Percentiles rank a stretch among this genome's conserved stretches.
phyloP scores from a whole-genome alignment of 345 rosid genomes.

The Boechera divaricarpa region DNA sequence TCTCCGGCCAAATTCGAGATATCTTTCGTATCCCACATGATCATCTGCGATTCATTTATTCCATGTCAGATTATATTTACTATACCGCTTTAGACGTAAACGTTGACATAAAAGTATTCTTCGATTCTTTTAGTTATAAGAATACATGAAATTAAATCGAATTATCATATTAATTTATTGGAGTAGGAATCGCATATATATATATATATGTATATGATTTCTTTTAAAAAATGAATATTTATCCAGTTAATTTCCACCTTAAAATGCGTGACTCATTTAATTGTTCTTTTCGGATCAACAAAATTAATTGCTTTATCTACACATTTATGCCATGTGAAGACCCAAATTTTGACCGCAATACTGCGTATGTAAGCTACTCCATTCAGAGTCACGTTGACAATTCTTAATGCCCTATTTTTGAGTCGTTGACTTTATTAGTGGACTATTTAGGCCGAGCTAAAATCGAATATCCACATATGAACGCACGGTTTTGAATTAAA shows the following conservation, averaged over 20 bases:
- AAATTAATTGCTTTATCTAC: constrained; percentile 16
- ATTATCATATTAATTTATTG: background rate
- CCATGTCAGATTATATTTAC: background rate
- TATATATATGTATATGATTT: too few species aligned
- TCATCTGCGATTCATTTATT: constrained; percentile 47
- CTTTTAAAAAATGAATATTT: background rate
- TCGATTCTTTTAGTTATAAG: background rate
- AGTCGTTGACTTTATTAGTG: constrained; percentile 20
- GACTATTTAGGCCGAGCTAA: constrained; percentile 5
- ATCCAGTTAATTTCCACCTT: constrained; percentile 18
- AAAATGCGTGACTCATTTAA: constrained; percentile 18
- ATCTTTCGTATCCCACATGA: constrained; percentile 51
- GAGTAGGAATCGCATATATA: constrained; percentile 3
- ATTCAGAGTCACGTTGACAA: constrained; percentile 32
- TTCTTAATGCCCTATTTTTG: background rate
- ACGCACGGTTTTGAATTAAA: background rate
- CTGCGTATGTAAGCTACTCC: constrained; percentile 21
- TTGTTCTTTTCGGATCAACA: background rate
- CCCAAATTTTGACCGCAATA: constrained; percentile 9
- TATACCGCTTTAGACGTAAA: background rate
- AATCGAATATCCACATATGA: background rate
- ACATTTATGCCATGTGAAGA: constrained; percentile 4
- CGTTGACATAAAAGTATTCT: background rate
- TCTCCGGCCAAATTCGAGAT: constrained; percentile 77
- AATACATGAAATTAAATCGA: background rate